phyloP scores from a whole-genome alignment of 2,329 filamentous ascomycete genomes.

The Cladophialophora exuberans region DNA sequence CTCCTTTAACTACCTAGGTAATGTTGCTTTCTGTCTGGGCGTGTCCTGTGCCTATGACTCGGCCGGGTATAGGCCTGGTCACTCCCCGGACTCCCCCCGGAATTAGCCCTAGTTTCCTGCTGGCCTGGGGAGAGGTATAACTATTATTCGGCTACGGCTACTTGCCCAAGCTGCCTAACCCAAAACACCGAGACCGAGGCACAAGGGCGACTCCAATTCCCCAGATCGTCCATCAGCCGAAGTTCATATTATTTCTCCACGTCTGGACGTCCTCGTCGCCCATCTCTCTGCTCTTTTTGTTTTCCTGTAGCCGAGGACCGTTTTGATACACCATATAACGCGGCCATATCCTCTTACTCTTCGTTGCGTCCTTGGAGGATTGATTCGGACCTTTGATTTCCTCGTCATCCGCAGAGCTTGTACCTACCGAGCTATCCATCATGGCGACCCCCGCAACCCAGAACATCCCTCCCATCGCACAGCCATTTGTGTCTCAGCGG shows the following conservation, averaged over 20 bases:
- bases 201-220: conserved; percentile 9
- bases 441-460: conserved; percentile 44
- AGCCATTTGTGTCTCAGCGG: conserved; percentile 74
- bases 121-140: too few relatives aligned
- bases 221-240: conserved; percentile 13
- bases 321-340: too few relatives aligned
- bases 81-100: too few relatives aligned
- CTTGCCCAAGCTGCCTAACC: not conserved
- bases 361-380: too few relatives aligned
- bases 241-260: conserved; percentile 1
- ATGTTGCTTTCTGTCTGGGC: too few relatives aligned
- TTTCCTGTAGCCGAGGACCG: not conserved
- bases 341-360: too few relatives aligned
- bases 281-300: too few relatives aligned
- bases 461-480: conserved; percentile 61
- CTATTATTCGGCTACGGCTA: too few relatives aligned
- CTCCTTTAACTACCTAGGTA: not conserved
- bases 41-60: not conserved
- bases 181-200: conserved; percentile 2
- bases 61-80: not conserved
- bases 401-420: not conserved
- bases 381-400: too few relatives aligned
- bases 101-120: too few relatives aligned
- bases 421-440: not conserved
- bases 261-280: not conserved